A percentile compares a stretch with the other conserved stretches of the same genome.
These are phyloP conservation scores for Coemansia furcata DNA, from an alignment of 192 early-diverging fungal species.

Conservation along the genomic window DNA sequence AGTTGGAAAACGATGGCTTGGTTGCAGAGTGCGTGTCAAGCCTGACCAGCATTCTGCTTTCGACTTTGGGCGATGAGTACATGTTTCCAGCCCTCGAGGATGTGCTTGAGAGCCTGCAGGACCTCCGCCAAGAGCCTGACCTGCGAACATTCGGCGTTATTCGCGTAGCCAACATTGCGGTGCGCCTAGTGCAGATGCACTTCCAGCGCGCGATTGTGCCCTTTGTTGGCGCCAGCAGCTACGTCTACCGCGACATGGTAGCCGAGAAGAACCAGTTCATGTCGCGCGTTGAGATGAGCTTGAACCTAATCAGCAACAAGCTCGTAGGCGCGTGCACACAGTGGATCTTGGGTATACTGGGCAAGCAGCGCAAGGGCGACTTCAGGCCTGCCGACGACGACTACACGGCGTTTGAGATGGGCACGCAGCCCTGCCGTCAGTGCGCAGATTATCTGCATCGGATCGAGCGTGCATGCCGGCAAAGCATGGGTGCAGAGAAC, in stretches of 20 bases:
- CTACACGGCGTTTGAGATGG: slow-evolving; percentile 63
- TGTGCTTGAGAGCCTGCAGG: slow-evolving; percentile 39
- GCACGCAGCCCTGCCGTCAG: slow-evolving; percentile 79
- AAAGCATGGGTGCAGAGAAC: slow-evolving; percentile 73
- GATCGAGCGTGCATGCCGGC: slow-evolving; percentile 59
- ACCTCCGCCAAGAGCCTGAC: slow-evolving; percentile 44
- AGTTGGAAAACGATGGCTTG: slow-evolving; percentile 66
- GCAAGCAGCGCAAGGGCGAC: slow-evolving; percentile 84
- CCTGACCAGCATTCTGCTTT: slow-evolving; percentile 73
- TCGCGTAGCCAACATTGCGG: slow-evolving; percentile 28
- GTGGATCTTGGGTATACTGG: slow-evolving; percentile 68
- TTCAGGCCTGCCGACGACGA: slow-evolving; percentile 90
- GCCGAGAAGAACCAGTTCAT: slow-evolving; percentile 87
- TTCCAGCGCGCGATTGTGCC: slow-evolving; percentile 47
- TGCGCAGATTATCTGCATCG: slow-evolving; percentile 74
- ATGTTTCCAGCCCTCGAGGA: slow-evolving; percentile 82
- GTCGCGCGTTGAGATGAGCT: slow-evolving; percentile 71
- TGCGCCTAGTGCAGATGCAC: slow-evolving; percentile 39
- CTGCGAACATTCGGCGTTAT: slow-evolving; percentile 26
- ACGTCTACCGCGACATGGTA: slow-evolving; percentile 81
- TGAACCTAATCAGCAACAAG: slow-evolving; percentile 70
- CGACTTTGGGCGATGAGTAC: slow-evolving; percentile 80
- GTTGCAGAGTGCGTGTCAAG: slow-evolving; percentile 62
- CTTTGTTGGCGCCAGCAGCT: slow-evolving; percentile 42
- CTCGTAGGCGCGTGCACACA: slow-evolving; percentile 60